Evolutionary conservation across 2,329 filamentous ascomycete genomes (phyloP), one percentile per base, ranked within the genome.

Genomic region (Fusarium chuoi): DNA sequence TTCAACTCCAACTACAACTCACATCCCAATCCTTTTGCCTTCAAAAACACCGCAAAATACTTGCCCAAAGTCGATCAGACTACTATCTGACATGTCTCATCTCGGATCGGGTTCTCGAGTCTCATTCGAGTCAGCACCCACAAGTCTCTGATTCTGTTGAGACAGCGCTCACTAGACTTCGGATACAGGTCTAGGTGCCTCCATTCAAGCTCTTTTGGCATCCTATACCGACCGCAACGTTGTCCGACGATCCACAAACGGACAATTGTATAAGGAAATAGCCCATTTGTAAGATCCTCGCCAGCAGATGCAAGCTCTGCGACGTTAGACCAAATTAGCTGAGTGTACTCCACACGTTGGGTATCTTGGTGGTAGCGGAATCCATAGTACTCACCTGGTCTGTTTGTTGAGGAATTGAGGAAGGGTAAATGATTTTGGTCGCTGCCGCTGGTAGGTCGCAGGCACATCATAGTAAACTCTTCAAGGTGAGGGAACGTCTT

Each of bases 211-310:
- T 62, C 49, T 22, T 35, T 26, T 4, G 44, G 33, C 6, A 38
- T n/a, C 12, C 9, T 44, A 13, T 59, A 28, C 14, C 35, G 35
- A 30, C 26, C 36, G 3, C 69, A 46, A 1, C 41, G 60, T 9
- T 45, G 42, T n/a, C 65, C 58, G n/a, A 69, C 39, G 26, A 77
- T 67, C 62, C 66, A 77, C 3, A 77, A 18, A 11, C 64, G 71
- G 13, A 57, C 35, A 14, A 69, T 42, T 10, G 58, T 39, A 14
- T 58, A 58, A 10, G 63, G 48, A 24, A 73, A 28, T 26, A 42
- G 28, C 9, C 24, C 39, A 8, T 39, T 55, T 5, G 17, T n/a
- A 7, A 12, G 15, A 18, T 57, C 15, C 14, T 48, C 22, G 24
- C 57, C 51, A 17, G 59, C 48, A 20, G 62, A 20, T 9, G 61